These are phyloP conservation scores for Aspergillus pseudoterreus DNA, from an alignment of 2,329 filamentous ascomycete genomes.

Conservation along the genomic window DNA sequence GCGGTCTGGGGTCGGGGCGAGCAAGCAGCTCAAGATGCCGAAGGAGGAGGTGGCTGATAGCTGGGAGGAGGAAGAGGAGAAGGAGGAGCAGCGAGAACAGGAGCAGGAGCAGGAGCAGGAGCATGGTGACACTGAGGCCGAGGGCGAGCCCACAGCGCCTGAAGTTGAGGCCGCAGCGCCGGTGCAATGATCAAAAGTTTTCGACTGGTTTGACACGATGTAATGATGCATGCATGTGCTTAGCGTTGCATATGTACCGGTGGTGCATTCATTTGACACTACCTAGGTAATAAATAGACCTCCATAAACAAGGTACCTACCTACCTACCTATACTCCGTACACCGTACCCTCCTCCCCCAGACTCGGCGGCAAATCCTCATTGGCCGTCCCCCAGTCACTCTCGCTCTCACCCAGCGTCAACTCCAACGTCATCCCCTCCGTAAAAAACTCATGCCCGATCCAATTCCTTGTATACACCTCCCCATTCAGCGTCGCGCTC, in stretches of 20 bases:
- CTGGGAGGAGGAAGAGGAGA: conserved; percentile 46
- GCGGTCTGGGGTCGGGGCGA: conserved; percentile 31
- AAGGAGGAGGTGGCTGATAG: conserved; percentile 37
- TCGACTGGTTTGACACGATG: neutral
- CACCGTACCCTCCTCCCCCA: neutral
- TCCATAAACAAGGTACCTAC: too few species aligned
- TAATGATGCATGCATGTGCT: neutral
- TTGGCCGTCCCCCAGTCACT: conserved; percentile 61
- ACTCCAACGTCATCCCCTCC: conserved; percentile 60
- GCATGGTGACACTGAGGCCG: conserved; percentile 12
- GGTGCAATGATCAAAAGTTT: neutral
- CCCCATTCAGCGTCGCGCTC: conserved; percentile 60
- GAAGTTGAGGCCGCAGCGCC: neutral
- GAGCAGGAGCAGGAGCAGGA: conserved; percentile 8
- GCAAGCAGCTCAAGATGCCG: conserved; percentile 25
- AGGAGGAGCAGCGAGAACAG: conserved; percentile 36
- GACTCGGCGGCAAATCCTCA: conserved; percentile 57
- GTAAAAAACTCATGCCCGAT: conserved; percentile 65
- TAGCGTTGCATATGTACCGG: neutral
- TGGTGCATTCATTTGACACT: too few species aligned
- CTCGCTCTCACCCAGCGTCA: conserved; percentile 59
- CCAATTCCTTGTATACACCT: conserved; percentile 61
- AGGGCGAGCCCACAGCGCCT: neutral
- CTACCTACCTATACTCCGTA: neutral
- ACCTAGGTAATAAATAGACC: too few species aligned